Evolutionary conservation across 2,329 filamentous ascomycete species (phyloP), one percentile per base, ranked within the genome.

Genomic region (Lasiodiplodia citricola): DNA sequence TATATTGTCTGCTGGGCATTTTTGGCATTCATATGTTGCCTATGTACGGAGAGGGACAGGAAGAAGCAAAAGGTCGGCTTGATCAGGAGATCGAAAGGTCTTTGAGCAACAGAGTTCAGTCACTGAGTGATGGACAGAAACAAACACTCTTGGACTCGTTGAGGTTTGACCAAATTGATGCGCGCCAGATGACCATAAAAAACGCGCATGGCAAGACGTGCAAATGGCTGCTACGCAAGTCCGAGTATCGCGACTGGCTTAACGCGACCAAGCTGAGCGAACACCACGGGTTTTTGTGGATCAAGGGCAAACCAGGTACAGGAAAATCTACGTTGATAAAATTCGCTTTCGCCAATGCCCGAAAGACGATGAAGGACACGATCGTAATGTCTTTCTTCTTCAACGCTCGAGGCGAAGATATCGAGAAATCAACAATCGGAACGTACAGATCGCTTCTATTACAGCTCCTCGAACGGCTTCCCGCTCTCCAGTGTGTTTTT

Each of bases 261-360:
- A 3, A 35, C 2, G 2, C 31, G 31, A 8, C 31, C 31, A 35
- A 35, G 7, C 31, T 35, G 7, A 35, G 31, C 31, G 31, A 35
- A 35, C 31, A 35, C 31, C 31, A 35, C 31, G 31, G 31, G 1
- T 35, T 35, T 35, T 35, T 35, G 31, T 85, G 81, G 82, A 81
- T 85, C 16, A 77, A 76, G 54, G 83, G 83, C 0, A 83, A 85
- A 13, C 80, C 83, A 50, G 52, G 52, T 7, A n/a, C 52, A 0
- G 52, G 52, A 3, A 55, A 55, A 37, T 55, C 52, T 0, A 55
- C 52, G 5, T 16, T 55, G 4, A 55, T 55, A 28, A 55, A 55
- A 21, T 55, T 55, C 28, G 16, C 14, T 28, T 37, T 55, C 52
- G 18, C 8, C 28, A 37, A 18, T 25, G 14, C 16, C 11, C 1